These are phyloP conservation scores for Tripidium arundinaceum DNA, from an alignment of 202 grass and related monocot genomes.

Conservation along the genomic window DNA sequence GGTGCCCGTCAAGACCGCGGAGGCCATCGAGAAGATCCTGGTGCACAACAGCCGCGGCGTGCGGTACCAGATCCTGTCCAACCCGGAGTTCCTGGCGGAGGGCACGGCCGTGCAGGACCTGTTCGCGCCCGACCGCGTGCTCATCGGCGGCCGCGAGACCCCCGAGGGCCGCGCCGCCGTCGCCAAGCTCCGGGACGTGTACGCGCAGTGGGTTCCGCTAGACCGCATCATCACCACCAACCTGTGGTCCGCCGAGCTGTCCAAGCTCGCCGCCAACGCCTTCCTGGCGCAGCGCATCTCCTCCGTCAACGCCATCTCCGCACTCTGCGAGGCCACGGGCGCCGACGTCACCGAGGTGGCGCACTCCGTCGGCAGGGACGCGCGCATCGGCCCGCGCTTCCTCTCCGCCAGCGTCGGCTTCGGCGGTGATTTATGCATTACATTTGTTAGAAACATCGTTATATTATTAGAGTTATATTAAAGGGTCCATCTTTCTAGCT, in stretches of 20 bases:
- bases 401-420: slow-evolving; percentile 77
- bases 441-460: too few relatives aligned
- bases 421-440: too few relatives aligned
- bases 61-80: slow-evolving; percentile 87
- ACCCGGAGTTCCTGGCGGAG: slow-evolving; percentile 83
- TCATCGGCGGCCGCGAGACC: slow-evolving; percentile 84
- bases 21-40: slow-evolving; percentile 81
- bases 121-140: slow-evolving; percentile 66
- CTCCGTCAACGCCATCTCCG: slow-evolving; percentile 79
- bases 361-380: slow-evolving; percentile 63
- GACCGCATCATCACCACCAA: slow-evolving; percentile 84
- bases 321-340: slow-evolving; percentile 77
- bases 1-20: slow-evolving; percentile 82
- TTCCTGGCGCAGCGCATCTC: slow-evolving; percentile 90
- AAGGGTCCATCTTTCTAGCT: too few relatives aligned
- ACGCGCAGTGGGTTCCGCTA: slow-evolving; percentile 82
- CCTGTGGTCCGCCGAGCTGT: slow-evolving; percentile 76
- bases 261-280: slow-evolving; percentile 76
- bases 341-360: slow-evolving; percentile 71
- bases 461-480: too few relatives aligned
- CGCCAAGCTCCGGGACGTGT: slow-evolving; percentile 59
- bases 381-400: slow-evolving; percentile 75
- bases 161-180: slow-evolving; percentile 55
- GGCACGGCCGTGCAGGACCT: slow-evolving; percentile 64
- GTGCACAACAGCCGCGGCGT: slow-evolving; percentile 90